Evolutionary conservation across 495 filamentous ascomycete genomes (phyloP).

Genomic region (Parachaetomium inaequale): DNA sequence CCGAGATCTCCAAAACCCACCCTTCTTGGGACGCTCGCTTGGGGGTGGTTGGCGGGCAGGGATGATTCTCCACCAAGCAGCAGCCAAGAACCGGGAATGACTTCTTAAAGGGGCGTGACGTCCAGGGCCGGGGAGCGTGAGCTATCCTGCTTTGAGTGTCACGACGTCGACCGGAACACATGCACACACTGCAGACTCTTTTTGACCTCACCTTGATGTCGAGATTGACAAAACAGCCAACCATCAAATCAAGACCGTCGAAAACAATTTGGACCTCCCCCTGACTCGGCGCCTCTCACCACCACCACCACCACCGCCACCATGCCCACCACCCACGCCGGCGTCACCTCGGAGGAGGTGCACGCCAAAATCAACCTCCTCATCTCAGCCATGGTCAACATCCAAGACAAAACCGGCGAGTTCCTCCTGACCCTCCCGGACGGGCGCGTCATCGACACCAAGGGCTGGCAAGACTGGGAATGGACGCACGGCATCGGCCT

Average conservation of each 20-base stretch:
- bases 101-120: background rate
- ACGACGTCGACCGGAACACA: background rate
- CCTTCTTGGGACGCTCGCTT: background rate
- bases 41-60: background rate
- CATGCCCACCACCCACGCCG: constrained; percentile 41
- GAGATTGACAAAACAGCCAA: too few species aligned
- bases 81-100: background rate
- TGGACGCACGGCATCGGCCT: constrained; percentile 78
- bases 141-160: background rate
- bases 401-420: constrained; percentile 63
- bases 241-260: too few species aligned
- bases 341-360: constrained; percentile 44
- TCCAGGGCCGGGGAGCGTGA: background rate
- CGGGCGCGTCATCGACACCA: constrained; percentile 72
- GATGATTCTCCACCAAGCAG: constrained; percentile 6
- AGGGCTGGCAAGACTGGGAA: constrained; percentile 75
- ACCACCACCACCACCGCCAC: constrained; percentile 5
- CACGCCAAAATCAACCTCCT: constrained; percentile 57
- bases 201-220: too few species aligned
- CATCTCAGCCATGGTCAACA: constrained; percentile 65
- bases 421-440: constrained; percentile 64
- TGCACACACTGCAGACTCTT: too few species aligned
- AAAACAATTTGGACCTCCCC: too few species aligned
- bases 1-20: background rate
- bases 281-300: too few species aligned